Conservation (phyloP, 106 monocot species). For the Apostasia shenzhenica region DNA sequence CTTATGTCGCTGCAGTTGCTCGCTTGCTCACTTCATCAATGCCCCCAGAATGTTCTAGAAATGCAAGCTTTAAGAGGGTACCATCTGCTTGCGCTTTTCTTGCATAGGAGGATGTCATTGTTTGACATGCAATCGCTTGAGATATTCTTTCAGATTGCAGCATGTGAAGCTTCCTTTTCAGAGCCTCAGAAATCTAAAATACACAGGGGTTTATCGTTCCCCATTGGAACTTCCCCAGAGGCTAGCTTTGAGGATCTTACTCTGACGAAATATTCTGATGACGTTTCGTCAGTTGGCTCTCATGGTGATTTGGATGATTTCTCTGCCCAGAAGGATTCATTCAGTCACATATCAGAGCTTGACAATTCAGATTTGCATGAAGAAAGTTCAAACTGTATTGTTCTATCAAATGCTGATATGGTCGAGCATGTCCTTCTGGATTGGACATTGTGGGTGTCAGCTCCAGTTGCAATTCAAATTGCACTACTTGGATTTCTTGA, state of each 20-base stretch:
- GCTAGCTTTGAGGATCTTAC: slow-evolving; percentile 63
- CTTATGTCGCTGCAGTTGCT: slow-evolving; percentile 83
- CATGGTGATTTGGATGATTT: slow-evolving; percentile 85
- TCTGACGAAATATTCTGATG: slow-evolving; percentile 71
- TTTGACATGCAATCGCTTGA: slow-evolving; percentile 98
- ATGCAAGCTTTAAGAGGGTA: slow-evolving; percentile 95
- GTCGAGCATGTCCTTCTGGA: slow-evolving; percentile 97
- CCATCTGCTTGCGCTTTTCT: slow-evolving; percentile 90
- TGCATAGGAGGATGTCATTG: slow-evolving; percentile 81
- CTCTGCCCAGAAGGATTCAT: slow-evolving; percentile 72
- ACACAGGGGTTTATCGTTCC: slow-evolving; percentile 25
- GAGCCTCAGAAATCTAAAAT: slow-evolving; percentile 53
- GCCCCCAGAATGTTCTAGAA: slow-evolving; percentile 72
- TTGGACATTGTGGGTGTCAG: slow-evolving; percentile 97
- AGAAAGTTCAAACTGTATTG: slow-evolving; percentile 70
- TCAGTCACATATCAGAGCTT: slow-evolving; percentile 84
- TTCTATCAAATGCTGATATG: slow-evolving; percentile 96
- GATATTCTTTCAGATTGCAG: slow-evolving; percentile 92
- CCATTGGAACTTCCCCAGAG: slow-evolving; percentile 40
- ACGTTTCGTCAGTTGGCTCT: slow-evolving; percentile 74
- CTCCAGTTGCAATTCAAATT: slow-evolving; percentile 96
- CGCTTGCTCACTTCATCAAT: slow-evolving; percentile 86
- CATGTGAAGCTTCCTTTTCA: slow-evolving; percentile 87
- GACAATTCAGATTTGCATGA: slow-evolving; percentile 54
- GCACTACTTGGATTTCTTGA: slow-evolving; percentile 93